phyloP scores from a whole-genome alignment of 768 basidiomycete genomes.

The Mycena capillaripes region DNA sequence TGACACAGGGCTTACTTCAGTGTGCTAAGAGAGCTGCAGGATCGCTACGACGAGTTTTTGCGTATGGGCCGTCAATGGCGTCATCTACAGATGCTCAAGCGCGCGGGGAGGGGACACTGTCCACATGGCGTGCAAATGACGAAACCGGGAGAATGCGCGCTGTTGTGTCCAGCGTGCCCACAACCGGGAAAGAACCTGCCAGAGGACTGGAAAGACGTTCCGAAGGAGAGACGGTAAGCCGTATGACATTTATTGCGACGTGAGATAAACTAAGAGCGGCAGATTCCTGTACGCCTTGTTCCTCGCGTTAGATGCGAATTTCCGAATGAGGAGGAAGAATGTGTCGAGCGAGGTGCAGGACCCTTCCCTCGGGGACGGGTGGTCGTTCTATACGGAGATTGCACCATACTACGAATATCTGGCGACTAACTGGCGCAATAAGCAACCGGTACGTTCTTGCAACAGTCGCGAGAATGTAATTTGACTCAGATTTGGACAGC shows the following conservation, averaged over 20 bases:
- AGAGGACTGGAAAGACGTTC: slow-evolving; percentile 21
- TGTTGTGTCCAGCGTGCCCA: slow-evolving; percentile 45
- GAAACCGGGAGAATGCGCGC: slow-evolving; percentile 24
- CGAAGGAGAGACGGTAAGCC: slow-evolving; percentile 24
- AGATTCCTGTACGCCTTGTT: slow-evolving; percentile 33
- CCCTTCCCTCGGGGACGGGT: slow-evolving; percentile 34
- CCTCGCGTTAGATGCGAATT: slow-evolving; percentile 43
- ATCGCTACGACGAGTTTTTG: slow-evolving; percentile 39
- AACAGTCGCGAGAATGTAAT: no score
- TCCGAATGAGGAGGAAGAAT: slow-evolving; percentile 36
- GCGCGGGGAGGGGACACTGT: slow-evolving; percentile 28
- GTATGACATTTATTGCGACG: no score
- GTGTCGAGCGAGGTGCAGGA: slow-evolving; percentile 29
- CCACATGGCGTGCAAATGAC: background rate
- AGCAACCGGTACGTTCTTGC: background rate
- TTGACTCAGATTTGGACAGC: background rate
- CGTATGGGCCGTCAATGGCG: slow-evolving; percentile 35
- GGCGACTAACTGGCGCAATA: background rate
- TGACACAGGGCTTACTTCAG: no score
- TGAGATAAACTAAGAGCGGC: no score
- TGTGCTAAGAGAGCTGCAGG: background rate
- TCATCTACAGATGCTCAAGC: slow-evolving; percentile 38
- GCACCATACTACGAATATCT: slow-evolving; percentile 20
- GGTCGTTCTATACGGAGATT: slow-evolving; percentile 27
- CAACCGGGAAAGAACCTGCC: slow-evolving; percentile 44